These are phyloP conservation scores for Globisporangium polare DNA, from an alignment of 352 stramenopile genomes.

Conservation along the genomic window DNA sequence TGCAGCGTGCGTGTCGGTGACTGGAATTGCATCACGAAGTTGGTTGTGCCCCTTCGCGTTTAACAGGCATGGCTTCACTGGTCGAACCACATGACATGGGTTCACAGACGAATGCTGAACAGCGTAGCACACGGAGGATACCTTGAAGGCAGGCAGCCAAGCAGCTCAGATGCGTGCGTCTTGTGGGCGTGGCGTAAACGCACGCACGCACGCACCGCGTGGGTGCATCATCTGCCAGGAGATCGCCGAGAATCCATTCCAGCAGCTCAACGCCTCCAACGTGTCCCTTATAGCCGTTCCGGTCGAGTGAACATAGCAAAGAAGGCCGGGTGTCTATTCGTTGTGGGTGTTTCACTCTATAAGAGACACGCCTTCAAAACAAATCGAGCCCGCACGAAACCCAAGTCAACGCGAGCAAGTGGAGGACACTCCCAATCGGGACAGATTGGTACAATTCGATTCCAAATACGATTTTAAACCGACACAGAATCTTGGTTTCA, in stretches of 20 bases:
- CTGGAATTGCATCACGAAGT: not conserved
- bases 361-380: no score
- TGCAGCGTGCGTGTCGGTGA: not conserved
- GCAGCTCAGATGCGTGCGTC: not conserved
- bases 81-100: not conserved
- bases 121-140: not conserved
- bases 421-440: no score
- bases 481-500: no score
- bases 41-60: conserved; percentile 1
- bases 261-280: not conserved
- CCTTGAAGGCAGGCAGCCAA: not conserved
- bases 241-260: not conserved
- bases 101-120: not conserved
- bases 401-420: no score
- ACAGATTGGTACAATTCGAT: no score
- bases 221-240: not conserved
- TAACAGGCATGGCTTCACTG: not conserved
- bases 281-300: no score
- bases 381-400: no score
- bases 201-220: not conserved
- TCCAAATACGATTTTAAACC: no score
- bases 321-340: no score
- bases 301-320: no score
- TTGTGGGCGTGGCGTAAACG: not conserved
- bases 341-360: no score